Evolutionary conservation across 192 early-diverging fungal genomes (phyloP).

Genomic region (Podila minutissima): DNA sequence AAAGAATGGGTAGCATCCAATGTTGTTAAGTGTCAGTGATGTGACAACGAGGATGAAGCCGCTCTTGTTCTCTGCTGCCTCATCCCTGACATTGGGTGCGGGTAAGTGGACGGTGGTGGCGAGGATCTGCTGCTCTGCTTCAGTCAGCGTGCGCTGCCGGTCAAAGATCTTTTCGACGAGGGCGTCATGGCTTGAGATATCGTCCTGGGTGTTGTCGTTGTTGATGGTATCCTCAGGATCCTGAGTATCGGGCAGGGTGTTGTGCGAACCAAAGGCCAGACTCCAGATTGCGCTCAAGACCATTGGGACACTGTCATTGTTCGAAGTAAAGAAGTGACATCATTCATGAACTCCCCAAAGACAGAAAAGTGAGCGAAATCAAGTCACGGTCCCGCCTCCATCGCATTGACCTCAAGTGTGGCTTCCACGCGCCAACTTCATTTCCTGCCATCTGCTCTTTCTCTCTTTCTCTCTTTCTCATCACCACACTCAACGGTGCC

Average conservation of each 20-base stretch:
- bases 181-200: conserved; percentile 7
- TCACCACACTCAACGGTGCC: no score
- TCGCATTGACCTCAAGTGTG: no score
- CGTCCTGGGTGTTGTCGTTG: background rate
- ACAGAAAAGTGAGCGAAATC: no score
- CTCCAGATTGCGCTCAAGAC: conserved; percentile 51
- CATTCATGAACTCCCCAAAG: no score
- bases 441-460: no score
- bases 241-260: conserved; percentile 16
- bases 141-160: conserved; percentile 13
- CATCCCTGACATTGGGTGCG: conserved; percentile 24
- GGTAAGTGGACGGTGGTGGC: conserved; percentile 40
- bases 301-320: conserved; percentile 16
- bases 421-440: no score
- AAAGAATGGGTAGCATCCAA: conserved; percentile 51
- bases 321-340: background rate
- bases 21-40: conserved; percentile 48
- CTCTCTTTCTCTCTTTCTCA: no score
- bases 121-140: conserved; percentile 38
- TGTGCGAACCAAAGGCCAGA: conserved; percentile 42
- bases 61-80: conserved; percentile 42
- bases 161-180: conserved; percentile 20
- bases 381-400: no score
- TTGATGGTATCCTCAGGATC: background rate
- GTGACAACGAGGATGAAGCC: conserved; percentile 46